phyloP scores from a whole-genome alignment of 2,329 filamentous ascomycete genomes.

The Fusarium stilboides region DNA sequence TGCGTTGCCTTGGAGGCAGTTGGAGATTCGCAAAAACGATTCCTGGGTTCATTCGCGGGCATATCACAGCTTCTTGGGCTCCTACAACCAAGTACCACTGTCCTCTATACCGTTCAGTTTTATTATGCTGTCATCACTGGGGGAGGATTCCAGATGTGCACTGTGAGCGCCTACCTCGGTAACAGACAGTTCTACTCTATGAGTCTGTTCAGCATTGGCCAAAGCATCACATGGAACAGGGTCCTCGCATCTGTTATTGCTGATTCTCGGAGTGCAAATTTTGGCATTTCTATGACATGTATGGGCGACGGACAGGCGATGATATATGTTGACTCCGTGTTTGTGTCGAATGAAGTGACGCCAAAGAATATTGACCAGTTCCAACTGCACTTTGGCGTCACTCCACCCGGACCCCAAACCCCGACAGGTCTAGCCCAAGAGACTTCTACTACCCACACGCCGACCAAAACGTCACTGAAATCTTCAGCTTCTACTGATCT shows the following conservation, averaged over 20 bases:
- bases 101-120: slow-evolving; percentile 31
- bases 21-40: background rate
- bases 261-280: slow-evolving; percentile 2
- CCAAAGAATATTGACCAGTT: slow-evolving; percentile 21
- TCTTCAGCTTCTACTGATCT: no score
- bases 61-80: slow-evolving; percentile 12
- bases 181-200: slow-evolving; percentile 6
- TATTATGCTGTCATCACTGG: slow-evolving; percentile 13
- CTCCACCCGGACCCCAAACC: background rate
- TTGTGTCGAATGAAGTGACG: slow-evolving; percentile 28
- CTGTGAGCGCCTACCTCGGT: background rate
- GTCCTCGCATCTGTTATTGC: slow-evolving; percentile 14
- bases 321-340: slow-evolving; percentile 27
- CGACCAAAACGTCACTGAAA: background rate
- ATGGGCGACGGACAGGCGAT: background rate
- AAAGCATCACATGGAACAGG: slow-evolving; percentile 5
- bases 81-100: background rate
- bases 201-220: background rate
- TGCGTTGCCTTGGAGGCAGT: background rate
- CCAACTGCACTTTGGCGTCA: slow-evolving; percentile 9
- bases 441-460: no score
- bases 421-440: no score
- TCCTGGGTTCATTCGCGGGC: background rate
- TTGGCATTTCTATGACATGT: slow-evolving; percentile 24
- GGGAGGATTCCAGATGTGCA: background rate